phyloP scores from a whole-genome alignment of 1,284 basidiomycete species.

The Malassezia cuniculi region DNA sequence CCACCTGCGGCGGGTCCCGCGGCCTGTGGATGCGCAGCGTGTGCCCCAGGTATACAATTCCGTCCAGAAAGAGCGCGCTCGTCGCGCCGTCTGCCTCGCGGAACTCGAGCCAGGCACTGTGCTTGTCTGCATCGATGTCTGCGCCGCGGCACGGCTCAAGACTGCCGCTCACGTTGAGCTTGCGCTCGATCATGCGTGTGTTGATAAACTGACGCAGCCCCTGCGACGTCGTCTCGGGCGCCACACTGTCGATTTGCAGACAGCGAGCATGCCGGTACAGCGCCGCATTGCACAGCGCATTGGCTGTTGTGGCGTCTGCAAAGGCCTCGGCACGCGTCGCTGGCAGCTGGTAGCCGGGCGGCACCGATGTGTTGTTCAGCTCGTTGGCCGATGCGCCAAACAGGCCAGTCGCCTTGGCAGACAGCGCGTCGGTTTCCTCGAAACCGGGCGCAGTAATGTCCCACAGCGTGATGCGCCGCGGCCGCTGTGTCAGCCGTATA shows the following conservation, averaged over 20 bases:
- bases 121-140: constrained; percentile 93
- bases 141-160: constrained; percentile 74
- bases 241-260: constrained; percentile 89
- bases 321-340: constrained; percentile 2
- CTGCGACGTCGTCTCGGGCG: constrained; percentile 75
- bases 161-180: constrained; percentile 50
- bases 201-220: constrained; percentile 88
- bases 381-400: constrained; percentile 53
- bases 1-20: constrained; percentile 66
- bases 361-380: constrained; percentile 3
- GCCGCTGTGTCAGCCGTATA: constrained; percentile 68
- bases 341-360: neutral
- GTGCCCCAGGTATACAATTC: constrained; percentile 80
- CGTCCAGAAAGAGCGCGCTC: constrained; percentile 89
- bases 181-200: constrained; percentile 69
- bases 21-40: constrained; percentile 89
- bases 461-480: constrained; percentile 80
- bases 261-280: constrained; percentile 68
- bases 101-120: constrained; percentile 86
- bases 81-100: constrained; percentile 91
- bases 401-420: constrained; percentile 92
- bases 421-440: constrained; percentile 81
- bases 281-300: constrained; percentile 7
- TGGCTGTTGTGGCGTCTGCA: constrained; percentile 2
- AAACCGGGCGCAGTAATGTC: constrained; percentile 89